Evolutionary conservation across 148 eudicot genomes (phyloP), one percentile per base, ranked within the genome.

Genomic region (Dysphania ambrosioides): DNA sequence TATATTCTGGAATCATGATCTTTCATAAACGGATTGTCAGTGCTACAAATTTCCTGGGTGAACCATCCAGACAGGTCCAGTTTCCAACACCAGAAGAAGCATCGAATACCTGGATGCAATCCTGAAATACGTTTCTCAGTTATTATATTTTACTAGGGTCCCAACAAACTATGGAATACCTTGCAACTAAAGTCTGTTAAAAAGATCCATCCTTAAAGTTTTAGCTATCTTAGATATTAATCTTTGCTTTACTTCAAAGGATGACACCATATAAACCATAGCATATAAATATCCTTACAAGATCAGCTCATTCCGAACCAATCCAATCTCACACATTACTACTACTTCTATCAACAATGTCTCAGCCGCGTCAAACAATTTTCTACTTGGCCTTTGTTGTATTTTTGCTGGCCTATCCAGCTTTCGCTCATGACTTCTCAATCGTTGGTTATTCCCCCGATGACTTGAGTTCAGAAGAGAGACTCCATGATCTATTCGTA

Each of bases 191-290:
- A 75, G 76, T 11, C 69, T 57, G 47, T 65, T 34, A 75, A 6
- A 75, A 75, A 75, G 40, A 58, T 70, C 67, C 65, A 80, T 58
- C 72, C 83, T 76, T 80, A 16, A 80, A 80, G 83, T 51, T 76
- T 72, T 76, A 44, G 57, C 68, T 79, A 76, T 59, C 83, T 72
- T 9, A 66, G n/a, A 51, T 42, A 53, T 59, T 76, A 76, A 36
- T 49, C 80, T 56, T 34, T 31, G 0, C 83, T 80, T 80, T 72
- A 76, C 83, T 80, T 77, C 83, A 47, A 80, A 80, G 83, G 77
- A 80, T 76, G 36, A 72, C 21, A 7, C 24, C 42, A 40, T 72
- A 38, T 75, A 55, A 53, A 66, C 69, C 79, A 75, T 47, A 76
- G 69, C 80, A 76, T 80, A 76, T 76, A 80, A 58, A 80, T 72